Base-by-base conservation (phyloP, 1,284 basidiomycete genomes). In the Trametes polyzona region DNA sequence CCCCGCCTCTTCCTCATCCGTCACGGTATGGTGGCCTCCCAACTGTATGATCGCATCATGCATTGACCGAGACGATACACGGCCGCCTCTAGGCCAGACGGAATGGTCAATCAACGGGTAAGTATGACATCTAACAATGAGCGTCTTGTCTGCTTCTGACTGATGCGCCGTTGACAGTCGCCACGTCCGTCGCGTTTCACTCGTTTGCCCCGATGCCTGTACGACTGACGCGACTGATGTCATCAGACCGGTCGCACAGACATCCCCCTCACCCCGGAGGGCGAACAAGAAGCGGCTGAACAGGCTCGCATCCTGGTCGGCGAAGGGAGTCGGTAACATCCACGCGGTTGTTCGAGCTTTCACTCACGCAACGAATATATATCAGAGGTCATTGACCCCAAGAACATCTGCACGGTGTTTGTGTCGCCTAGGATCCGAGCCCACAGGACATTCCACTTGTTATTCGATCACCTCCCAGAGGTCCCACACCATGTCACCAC, bases 61-160 rank as follows among this genome's bases (percentile, higher is more conserved):
- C 32, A 37, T 10, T 33, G 10, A 36, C 58, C 39, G 50, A 50
- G 21, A 54, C 19, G 50, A 59, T 47, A 21, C 47, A n/a, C 19
- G 14, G 40, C 46, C 32, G 3, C 29, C n/a, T 35, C 21, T 67
- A 92, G 92, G 94, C 40, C 91, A 96, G 77, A 97, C 95, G 1
- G 95, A 96, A 71, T 97, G 95, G 95, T 92, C 90, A n/a, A 68
- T 91, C 52, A 95, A 90, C 65, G 95, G 93, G 84, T 84, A 55
- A 71, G 82, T 71, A 24, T 52, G 36, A 26, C 19, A 46, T 29
- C 29, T 41, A 44, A 41, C 54, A 35, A 43, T 51, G 24, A 51
- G 30, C 52, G 37, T 55, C 49, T 47, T 48, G 32, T 48, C 14
- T n/a, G 14, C 4, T 29, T 19, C 40, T 47, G 37, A 55, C 35